Base-by-base conservation (phyloP, 495 filamentous ascomycete species). In the Paragyromitra xinjiangensis region DNA sequence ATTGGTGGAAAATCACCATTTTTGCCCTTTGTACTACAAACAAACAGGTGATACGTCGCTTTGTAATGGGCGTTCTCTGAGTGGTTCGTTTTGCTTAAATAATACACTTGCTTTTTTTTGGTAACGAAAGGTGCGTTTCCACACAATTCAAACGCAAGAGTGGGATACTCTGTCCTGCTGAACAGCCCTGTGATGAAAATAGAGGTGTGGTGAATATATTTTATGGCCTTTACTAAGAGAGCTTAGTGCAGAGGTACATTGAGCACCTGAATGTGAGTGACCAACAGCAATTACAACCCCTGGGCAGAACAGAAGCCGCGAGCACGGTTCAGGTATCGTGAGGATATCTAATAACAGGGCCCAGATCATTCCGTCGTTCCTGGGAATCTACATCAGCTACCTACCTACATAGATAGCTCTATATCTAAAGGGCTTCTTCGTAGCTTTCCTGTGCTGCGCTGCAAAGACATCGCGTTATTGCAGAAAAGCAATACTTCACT, bases 101-200 rank as follows among this genome's bases (percentile, higher is more conserved):
- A 16, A 8, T 16, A 24, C 9, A 9, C 16, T 64, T 64, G n/a
- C 69, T 71, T 71, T 71, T 64, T 64, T 50, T 64, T 48, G 64
- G 24, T 50, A 66, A 16, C 12, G 14, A 50, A 29, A n/a, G 24
- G 24, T 51, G 12, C 39, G 9, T 65, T 24, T 48, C n/a, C 22
- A 14, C 45, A 39, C 16, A 64, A 22, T 22, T 42, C 26, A 37
- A 14, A n/a, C 2, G 26, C 8, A 34, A 37, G 56, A 16, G 16
- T 14, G 29, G 29, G 14, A 34, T 34, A 34, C 29, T 34, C 29
- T 34, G 29, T 3, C 29, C 4, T 34, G 29, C 29, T 34, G 29
- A 34, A 34, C 4, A 34, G 29, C 29, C 29, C 29, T 34, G 29
- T 3, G 29, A 34, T 34, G 29, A 34, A 3, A 34, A 34, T 34